phyloP scores from a whole-genome alignment of 768 basidiomycete genomes.

The Thelephora aurantiotincta region DNA sequence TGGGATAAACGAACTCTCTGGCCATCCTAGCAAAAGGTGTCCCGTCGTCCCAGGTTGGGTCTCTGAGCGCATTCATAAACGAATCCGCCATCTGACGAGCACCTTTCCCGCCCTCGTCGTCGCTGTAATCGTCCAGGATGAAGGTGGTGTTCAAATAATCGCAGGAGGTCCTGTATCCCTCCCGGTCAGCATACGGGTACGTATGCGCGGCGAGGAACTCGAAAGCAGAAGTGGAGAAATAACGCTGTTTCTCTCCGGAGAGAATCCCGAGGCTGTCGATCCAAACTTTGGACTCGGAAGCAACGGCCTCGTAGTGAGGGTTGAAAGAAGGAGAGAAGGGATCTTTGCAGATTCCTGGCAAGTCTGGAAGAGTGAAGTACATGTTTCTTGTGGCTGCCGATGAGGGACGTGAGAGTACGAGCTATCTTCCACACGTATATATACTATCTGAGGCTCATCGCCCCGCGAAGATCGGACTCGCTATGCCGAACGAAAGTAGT shows the following conservation, averaged over 20 bases:
- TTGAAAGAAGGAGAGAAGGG: constrained; percentile 6
- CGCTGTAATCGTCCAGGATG: constrained; percentile 9
- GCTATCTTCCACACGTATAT: too few species aligned
- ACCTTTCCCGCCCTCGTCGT: constrained; percentile 6
- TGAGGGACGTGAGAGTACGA: too few species aligned
- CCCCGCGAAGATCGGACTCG: too few species aligned
- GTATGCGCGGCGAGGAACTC: constrained; percentile 6
- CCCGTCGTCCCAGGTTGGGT: constrained; percentile 7
- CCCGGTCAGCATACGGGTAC: constrained; percentile 5
- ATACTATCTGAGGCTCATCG: too few species aligned
- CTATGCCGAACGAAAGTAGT: too few species aligned
- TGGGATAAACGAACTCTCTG: constrained; percentile 3
- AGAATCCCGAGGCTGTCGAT: constrained; percentile 6
- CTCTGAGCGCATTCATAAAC: constrained; percentile 6
- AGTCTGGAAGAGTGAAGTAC: constrained; percentile 8
- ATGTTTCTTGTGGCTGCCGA: too few species aligned
- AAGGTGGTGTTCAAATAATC: constrained; percentile 8
- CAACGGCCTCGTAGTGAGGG: constrained; percentile 5
- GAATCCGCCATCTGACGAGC: constrained; percentile 1
- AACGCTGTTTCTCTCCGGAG: constrained; percentile 3
- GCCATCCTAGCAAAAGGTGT: constrained; percentile 5
- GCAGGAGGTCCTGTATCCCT: constrained; percentile 6
- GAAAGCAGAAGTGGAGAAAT: constrained; percentile 4
- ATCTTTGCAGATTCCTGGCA: constrained; percentile 1
- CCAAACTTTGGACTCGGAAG: constrained; percentile 4